A percentile compares a stretch with the other conserved stretches of the same genome.
phyloP scores from a whole-genome alignment of 805 yeast genomes.

The Nematodospora valgi region DNA sequence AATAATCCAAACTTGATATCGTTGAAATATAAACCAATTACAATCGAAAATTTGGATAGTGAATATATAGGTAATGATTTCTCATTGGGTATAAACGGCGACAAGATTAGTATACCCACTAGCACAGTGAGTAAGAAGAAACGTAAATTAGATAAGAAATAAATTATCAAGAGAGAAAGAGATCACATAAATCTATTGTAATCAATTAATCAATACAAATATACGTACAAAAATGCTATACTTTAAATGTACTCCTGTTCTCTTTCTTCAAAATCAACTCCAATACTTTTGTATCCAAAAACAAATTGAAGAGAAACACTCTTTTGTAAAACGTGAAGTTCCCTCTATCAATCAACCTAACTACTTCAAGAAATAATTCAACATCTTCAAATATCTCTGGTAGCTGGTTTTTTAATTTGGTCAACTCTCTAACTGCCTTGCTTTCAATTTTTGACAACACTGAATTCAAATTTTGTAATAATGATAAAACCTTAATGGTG shows the following conservation, averaged over 20 bases:
- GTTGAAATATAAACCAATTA: conserved; percentile 33
- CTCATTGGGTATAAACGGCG: conserved; percentile 5
- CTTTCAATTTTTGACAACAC: conserved; percentile 43
- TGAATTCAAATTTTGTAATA: conserved; percentile 51
- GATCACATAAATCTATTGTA: neutral
- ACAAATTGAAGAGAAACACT: conserved; percentile 61
- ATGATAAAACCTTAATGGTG: conserved; percentile 16
- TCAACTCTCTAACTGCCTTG: conserved; percentile 56
- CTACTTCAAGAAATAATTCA: conserved; percentile 49
- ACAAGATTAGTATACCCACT: neutral
- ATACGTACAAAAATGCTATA: neutral
- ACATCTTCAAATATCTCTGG: conserved; percentile 55
- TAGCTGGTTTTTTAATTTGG: conserved; percentile 46
- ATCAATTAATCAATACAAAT: neutral
- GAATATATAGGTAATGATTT: conserved; percentile 11
- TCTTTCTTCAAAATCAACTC: conserved; percentile 50
- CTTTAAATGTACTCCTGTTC: conserved; percentile 20
- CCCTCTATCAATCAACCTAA: conserved; percentile 51
- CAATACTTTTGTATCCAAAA: conserved; percentile 48
- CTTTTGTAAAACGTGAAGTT: conserved; percentile 63
- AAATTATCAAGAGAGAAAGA: neutral
- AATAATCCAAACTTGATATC: conserved; percentile 32
- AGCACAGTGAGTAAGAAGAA: conserved; percentile 5
- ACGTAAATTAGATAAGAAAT: conserved; percentile 3
- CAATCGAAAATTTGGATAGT: conserved; percentile 4